These are phyloP conservation scores for Plasmodium vinckei DNA, from an alignment of 169 alveolate species.

Conservation along the genomic window DNA sequence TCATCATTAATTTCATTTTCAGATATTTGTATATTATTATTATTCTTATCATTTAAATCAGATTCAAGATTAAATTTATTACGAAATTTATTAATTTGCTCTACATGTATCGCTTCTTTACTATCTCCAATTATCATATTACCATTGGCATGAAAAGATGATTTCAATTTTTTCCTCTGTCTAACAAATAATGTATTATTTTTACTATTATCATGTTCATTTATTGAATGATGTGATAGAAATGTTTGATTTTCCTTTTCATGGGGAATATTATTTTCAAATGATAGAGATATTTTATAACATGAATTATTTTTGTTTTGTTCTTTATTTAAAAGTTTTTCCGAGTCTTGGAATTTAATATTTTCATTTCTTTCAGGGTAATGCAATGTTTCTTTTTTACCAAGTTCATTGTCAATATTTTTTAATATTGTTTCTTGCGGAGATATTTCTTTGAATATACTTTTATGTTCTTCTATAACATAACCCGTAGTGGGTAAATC, in stretches of 20 bases:
- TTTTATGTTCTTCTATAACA: background rate
- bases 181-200: constrained; percentile 36
- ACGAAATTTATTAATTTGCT: constrained; percentile 66
- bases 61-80: constrained; percentile 55
- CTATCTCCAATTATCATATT: constrained; percentile 59
- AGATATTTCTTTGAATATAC: background rate
- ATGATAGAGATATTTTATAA: constrained; percentile 12
- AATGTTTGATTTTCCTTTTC: constrained; percentile 7
- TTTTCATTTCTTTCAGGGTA: constrained; percentile 12
- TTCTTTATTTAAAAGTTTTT: background rate
- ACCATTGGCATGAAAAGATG: constrained; percentile 72
- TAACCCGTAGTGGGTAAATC: background rate
- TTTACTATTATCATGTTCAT: constrained; percentile 7
- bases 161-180: constrained; percentile 62
- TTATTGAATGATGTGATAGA: background rate
- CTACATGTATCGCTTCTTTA: constrained; percentile 76
- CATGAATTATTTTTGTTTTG: constrained; percentile 29
- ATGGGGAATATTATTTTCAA: constrained; percentile 1
- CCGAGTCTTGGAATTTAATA: background rate
- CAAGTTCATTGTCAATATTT: background rate
- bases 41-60: constrained; percentile 10
- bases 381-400: constrained; percentile 10
- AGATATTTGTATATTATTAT: constrained; percentile 18
- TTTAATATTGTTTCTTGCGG: background rate
- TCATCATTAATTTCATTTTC: constrained; percentile 1